Conservation (phyloP, 164 flowering plant genomes). For the Chloranthus sessilifolius region DNA sequence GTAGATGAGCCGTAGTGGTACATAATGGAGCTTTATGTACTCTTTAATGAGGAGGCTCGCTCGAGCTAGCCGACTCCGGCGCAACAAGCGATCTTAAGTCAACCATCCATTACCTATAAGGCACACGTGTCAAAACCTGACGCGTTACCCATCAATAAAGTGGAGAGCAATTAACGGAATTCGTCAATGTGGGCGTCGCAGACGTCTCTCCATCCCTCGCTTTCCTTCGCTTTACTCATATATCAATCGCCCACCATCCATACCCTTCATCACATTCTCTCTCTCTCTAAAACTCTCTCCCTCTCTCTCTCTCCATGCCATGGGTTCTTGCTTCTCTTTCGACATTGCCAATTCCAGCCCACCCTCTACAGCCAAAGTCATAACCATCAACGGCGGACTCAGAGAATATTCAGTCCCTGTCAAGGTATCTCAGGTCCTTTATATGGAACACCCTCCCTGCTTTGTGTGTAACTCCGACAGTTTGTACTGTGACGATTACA, state of each 20-base stretch:
- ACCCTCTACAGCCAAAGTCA: conserved; percentile 19
- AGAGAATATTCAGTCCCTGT: conserved; percentile 27
- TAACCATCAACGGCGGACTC: conserved; percentile 33
- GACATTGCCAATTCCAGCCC: not conserved
- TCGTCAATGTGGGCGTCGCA: too few relatives aligned
- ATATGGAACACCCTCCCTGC: conserved; percentile 4
- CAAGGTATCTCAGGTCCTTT: conserved; percentile 32
- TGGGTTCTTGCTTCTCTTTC: conserved; percentile 27
- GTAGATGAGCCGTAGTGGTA: too few relatives aligned
- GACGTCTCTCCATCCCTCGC: not conserved
- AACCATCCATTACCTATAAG: too few relatives aligned
- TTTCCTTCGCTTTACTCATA: too few relatives aligned
- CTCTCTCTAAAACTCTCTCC: not conserved
- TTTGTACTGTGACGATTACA: conserved; percentile 37
- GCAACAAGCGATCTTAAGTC: too few relatives aligned
- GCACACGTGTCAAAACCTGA: too few relatives aligned
- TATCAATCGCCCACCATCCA: too few relatives aligned
- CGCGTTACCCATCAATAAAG: too few relatives aligned
- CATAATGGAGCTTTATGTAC: too few relatives aligned
- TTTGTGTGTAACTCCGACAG: conserved; percentile 50
- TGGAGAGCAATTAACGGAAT: too few relatives aligned
- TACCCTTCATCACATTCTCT: not conserved
- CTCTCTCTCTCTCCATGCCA: conserved; percentile 2
- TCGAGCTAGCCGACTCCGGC: too few relatives aligned
- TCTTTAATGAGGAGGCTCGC: too few relatives aligned